Conservation (phyloP, 2,329 filamentous ascomycete species). For the Xylariaceae sp. region DNA sequence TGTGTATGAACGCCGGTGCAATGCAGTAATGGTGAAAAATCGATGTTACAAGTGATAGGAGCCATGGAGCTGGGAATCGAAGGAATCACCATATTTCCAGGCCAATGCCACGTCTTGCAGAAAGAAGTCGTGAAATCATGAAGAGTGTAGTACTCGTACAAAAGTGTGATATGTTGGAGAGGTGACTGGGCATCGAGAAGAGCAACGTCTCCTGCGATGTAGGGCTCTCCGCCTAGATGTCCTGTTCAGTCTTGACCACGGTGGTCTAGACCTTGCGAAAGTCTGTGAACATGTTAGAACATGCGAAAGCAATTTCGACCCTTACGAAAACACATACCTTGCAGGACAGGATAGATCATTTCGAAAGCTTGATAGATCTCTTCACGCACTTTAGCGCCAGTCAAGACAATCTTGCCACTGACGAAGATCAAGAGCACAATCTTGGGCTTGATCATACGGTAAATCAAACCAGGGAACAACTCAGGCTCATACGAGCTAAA, state of each 20-base stretch:
- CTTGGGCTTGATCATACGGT: conserved; percentile 99
- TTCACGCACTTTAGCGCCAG: conserved; percentile 95
- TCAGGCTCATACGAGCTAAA: conserved; percentile 99
- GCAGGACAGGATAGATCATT: conserved; percentile 95
- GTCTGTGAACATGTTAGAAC: conserved; percentile 48
- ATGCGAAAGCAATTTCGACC: no score
- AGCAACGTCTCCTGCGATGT: neutral
- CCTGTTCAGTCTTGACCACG: neutral
- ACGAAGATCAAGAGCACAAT: conserved; percentile 98
- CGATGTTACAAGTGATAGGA: conserved; percentile 39
- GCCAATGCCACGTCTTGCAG: conserved; percentile 21
- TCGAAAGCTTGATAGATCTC: conserved; percentile 98
- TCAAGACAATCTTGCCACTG: conserved; percentile 96
- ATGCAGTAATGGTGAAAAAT: conserved; percentile 51
- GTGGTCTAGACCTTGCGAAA: conserved; percentile 61
- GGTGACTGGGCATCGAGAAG: conserved; percentile 13
- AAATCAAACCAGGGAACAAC: conserved; percentile 98
- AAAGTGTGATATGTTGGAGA: conserved; percentile 15
- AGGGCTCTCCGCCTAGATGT: neutral
- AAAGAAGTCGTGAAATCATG: conserved; percentile 40
- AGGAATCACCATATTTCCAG: conserved; percentile 14
- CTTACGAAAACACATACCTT: conserved; percentile 74
- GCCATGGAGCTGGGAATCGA: neutral
- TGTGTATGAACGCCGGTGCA: conserved; percentile 61
- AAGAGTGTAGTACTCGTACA: conserved; percentile 37